Conservation (phyloP, 805 yeast genomes). For the Wickerhamomyces sydowiorum region DNA sequence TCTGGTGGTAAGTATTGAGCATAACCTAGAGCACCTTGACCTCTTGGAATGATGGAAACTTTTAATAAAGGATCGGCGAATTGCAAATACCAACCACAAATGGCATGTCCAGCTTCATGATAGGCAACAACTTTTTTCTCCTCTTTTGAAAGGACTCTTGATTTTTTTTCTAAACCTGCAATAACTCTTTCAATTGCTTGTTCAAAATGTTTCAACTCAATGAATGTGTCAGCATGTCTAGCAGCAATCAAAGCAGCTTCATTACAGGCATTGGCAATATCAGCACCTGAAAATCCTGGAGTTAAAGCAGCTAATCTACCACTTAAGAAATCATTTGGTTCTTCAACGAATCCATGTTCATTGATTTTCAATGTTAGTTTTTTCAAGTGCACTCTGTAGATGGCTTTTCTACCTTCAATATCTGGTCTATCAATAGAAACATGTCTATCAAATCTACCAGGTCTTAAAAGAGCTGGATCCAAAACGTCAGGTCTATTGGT, state of each 20-base stretch:
- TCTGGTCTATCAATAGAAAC: constrained; percentile 90
- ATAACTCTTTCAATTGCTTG: constrained; percentile 95
- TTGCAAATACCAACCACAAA: constrained; percentile 94
- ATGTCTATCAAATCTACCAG: constrained; percentile 97
- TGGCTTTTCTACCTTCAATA: constrained; percentile 89
- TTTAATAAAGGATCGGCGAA: constrained; percentile 90
- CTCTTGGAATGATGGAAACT: constrained; percentile 95
- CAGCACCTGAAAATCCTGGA: constrained; percentile 98
- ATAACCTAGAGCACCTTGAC: constrained; percentile 95
- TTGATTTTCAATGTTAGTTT: constrained; percentile 57
- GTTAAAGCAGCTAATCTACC: constrained; percentile 93
- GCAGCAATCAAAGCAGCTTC: constrained; percentile 98
- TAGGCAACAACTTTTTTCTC: constrained; percentile 91
- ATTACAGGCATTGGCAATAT: constrained; percentile 93
- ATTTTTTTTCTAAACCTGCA: constrained; percentile 91
- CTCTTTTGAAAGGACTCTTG: constrained; percentile 73
- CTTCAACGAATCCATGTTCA: constrained; percentile 23
- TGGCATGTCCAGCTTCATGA: constrained; percentile 99
- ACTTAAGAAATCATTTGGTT: constrained; percentile 50
- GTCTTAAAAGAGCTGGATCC: constrained; percentile 90
- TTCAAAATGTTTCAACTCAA: constrained; percentile 79
- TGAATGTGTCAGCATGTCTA: constrained; percentile 64
- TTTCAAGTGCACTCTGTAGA: constrained; percentile 78
- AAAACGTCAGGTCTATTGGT: constrained; percentile 93
- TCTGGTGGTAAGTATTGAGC: constrained; percentile 97